A percentile compares a stretch with the other conserved stretches of the same genome.
These are phyloP conservation scores for Colletotrichum tropicicola DNA, from an alignment of 2,329 filamentous ascomycete species.

Conservation along the genomic window DNA sequence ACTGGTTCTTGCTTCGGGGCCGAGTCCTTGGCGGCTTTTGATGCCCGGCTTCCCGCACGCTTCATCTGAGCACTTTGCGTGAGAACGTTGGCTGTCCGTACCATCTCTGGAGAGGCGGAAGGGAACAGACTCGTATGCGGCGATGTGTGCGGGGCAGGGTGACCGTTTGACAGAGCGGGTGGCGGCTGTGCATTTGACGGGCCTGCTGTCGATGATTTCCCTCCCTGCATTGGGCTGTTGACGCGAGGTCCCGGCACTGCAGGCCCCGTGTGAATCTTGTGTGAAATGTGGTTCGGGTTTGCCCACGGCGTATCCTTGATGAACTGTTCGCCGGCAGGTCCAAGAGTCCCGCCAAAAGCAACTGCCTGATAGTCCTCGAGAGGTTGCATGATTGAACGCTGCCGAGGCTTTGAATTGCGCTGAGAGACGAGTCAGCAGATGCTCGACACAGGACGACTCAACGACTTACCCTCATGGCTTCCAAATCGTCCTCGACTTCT, in stretches of 20 bases:
- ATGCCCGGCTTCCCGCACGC: constrained; percentile 27
- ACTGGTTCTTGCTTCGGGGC: constrained; percentile 29
- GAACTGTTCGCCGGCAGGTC: constrained; percentile 84
- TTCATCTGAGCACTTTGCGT: constrained; percentile 30
- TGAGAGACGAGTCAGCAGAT: background rate
- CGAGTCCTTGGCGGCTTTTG: constrained; percentile 29
- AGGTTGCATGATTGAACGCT: constrained; percentile 49
- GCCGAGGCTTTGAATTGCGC: constrained; percentile 34
- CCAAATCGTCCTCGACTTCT: constrained; percentile 87
- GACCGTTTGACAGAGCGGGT: constrained; percentile 19
- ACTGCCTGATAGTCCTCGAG: constrained; percentile 59
- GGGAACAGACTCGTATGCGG: constrained; percentile 15
- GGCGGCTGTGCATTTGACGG: constrained; percentile 3
- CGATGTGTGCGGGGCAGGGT: constrained; percentile 5
- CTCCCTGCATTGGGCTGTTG: constrained; percentile 25
- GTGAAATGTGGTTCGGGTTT: constrained; percentile 82
- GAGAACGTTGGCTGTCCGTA: constrained; percentile 28
- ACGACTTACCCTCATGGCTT: constrained; percentile 80
- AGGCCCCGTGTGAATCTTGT: constrained; percentile 56
- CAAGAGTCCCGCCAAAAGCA: constrained; percentile 57
- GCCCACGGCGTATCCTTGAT: constrained; percentile 92
- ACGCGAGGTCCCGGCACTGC: constrained; percentile 31
- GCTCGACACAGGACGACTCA: background rate
- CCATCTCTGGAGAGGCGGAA: constrained; percentile 29
- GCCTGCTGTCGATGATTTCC: constrained; percentile 10